Evolutionary conservation across 1,284 basidiomycete genomes (phyloP).

Genomic region (Naganishia cerealis): DNA sequence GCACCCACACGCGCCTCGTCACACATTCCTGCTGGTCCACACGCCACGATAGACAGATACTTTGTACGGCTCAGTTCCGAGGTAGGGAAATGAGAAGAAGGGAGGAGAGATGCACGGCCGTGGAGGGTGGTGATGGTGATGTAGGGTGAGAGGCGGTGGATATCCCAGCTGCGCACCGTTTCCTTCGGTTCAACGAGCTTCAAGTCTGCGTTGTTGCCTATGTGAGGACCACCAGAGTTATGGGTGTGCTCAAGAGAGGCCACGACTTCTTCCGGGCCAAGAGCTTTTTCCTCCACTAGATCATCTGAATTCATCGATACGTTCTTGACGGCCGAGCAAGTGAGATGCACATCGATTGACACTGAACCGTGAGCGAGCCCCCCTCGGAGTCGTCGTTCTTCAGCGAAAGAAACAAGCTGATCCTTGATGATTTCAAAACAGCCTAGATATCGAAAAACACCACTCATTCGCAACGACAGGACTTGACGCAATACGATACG

Average conservation of each 20-base stretch:
- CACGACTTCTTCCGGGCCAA: not conserved
- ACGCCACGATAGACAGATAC: constrained; percentile 10
- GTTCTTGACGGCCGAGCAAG: not conserved
- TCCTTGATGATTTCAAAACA: constrained; percentile 15
- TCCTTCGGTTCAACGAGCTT: not conserved
- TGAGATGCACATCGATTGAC: constrained; percentile 3
- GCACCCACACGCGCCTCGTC: constrained; percentile 12
- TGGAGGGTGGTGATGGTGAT: constrained; percentile 6
- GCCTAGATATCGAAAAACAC: not conserved
- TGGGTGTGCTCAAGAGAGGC: not conserved
- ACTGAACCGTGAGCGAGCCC: not conserved
- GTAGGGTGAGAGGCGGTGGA: not conserved
- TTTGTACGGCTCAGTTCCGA: not conserved
- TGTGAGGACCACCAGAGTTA: not conserved
- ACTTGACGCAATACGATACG: no score
- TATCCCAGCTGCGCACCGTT: not conserved
- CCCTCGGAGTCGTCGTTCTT: not conserved
- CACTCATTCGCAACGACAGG: not conserved
- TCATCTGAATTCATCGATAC: not conserved
- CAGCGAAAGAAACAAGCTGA: not conserved
- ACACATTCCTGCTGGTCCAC: constrained; percentile 17
- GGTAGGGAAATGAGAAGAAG: constrained; percentile 1
- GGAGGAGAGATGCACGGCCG: constrained; percentile 6
- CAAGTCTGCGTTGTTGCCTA: not conserved
- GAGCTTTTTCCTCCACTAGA: not conserved